Conservation (phyloP, 805 yeast species). For the Spathaspora boniae region DNA sequence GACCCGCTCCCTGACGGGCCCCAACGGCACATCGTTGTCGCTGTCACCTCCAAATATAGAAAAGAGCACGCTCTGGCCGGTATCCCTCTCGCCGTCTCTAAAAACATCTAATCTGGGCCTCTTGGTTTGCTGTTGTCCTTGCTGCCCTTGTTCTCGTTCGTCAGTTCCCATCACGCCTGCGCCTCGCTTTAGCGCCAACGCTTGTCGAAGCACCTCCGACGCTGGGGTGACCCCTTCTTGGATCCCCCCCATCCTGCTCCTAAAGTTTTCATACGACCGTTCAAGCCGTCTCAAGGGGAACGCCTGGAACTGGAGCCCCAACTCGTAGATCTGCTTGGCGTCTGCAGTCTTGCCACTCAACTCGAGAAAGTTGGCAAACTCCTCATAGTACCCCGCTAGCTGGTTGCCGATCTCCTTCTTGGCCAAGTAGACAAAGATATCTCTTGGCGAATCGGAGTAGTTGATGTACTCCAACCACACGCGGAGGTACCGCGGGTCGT, state of each 20-base stretch:
- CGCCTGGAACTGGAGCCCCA: slow-evolving; percentile 60
- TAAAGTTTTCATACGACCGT: slow-evolving; percentile 42
- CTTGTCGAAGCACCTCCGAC: slow-evolving; percentile 9
- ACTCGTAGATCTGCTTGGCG: slow-evolving; percentile 56
- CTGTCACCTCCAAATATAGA: slow-evolving; percentile 19
- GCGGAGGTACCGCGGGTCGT: slow-evolving; percentile 76
- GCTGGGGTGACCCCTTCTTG: background rate
- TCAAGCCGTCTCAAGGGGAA: slow-evolving; percentile 50
- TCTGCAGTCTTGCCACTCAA: slow-evolving; percentile 41
- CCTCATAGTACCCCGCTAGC: slow-evolving; percentile 73
- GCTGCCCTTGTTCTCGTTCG: background rate
- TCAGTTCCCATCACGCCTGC: slow-evolving; percentile 4
- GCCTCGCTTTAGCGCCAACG: slow-evolving; percentile 31
- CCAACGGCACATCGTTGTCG: slow-evolving; percentile 43
- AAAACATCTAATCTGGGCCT: slow-evolving; percentile 39
- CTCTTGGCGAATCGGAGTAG: slow-evolving; percentile 65
- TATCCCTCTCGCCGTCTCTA: slow-evolving; percentile 23
- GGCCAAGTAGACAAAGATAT: slow-evolving; percentile 66
- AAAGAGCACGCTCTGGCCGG: slow-evolving; percentile 15
- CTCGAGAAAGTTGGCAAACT: slow-evolving; percentile 66
- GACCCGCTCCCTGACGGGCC: slow-evolving; percentile 44
- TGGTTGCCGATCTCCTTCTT: slow-evolving; percentile 66
- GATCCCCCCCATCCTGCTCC: slow-evolving; percentile 26
- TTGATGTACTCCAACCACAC: slow-evolving; percentile 80
- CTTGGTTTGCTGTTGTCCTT: slow-evolving; percentile 11